Percentiles rank a stretch among this genome's conserved stretches.
These are phyloP conservation scores for Suillus americanus DNA, from an alignment of 768 basidiomycete genomes.

Conservation along the genomic window DNA sequence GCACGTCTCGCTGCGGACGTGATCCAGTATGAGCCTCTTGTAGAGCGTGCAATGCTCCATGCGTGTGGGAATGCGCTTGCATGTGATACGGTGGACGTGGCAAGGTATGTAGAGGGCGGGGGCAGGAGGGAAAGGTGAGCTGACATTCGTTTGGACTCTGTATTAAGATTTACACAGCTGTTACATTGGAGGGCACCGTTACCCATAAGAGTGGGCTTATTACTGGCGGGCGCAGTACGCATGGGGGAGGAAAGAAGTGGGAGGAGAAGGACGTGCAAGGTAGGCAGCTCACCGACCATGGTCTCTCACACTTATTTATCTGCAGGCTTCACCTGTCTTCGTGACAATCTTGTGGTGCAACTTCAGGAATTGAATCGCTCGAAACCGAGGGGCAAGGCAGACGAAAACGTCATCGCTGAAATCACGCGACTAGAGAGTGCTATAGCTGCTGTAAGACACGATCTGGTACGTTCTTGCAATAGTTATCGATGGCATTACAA, in stretches of 20 bases:
- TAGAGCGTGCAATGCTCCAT: conserved; percentile 94
- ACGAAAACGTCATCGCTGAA: conserved; percentile 76
- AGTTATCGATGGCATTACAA: not conserved
- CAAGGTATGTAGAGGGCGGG: conserved; percentile 81
- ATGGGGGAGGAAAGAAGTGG: conserved; percentile 81
- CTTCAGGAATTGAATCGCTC: conserved; percentile 82
- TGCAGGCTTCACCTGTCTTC: conserved; percentile 53
- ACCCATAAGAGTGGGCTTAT: conserved; percentile 95
- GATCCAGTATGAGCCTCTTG: conserved; percentile 76
- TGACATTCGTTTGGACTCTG: not conserved
- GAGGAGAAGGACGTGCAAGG: conserved; percentile 93
- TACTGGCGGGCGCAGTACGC: conserved; percentile 88
- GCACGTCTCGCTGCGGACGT: conserved; percentile 85
- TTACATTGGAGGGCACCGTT: conserved; percentile 93
- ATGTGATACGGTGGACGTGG: conserved; percentile 94
- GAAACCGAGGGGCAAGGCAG: conserved; percentile 80
- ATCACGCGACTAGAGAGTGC: conserved; percentile 78
- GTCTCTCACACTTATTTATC: conserved; percentile 5
- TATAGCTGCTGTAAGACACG: conserved; percentile 75
- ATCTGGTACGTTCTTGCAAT: conserved; percentile 55
- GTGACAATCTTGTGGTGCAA: conserved; percentile 71
- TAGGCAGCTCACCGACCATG: conserved; percentile 31
- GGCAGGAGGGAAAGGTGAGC: conserved; percentile 91
- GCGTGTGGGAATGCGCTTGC: conserved; percentile 94
- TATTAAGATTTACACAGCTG: conserved; percentile 45